phyloP scores from a whole-genome alignment of 140 eudicot genomes.

The Flaveria floridana region DNA sequence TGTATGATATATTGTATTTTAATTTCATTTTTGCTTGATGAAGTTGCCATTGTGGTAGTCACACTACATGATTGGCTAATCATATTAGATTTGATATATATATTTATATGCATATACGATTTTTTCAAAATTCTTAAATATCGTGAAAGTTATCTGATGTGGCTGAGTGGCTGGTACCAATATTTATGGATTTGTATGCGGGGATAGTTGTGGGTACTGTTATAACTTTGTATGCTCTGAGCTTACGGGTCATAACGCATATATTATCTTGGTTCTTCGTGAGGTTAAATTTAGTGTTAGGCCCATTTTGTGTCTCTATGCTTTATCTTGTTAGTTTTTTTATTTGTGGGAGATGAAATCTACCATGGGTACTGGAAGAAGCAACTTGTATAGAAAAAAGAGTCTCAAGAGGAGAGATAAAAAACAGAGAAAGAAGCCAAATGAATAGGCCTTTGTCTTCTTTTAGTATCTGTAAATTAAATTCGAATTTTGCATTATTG shows the following conservation, averaged over 20 bases:
- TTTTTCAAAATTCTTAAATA: neutral
- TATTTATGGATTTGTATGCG: neutral
- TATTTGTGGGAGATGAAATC: constrained; percentile 13
- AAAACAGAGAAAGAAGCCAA: neutral
- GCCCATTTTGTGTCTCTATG: neutral
- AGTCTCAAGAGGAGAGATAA: neutral
- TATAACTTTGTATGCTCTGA: neutral
- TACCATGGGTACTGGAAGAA: neutral
- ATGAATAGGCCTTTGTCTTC: neutral
- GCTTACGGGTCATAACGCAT: neutral
- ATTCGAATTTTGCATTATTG: neutral
- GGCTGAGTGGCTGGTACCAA: neutral
- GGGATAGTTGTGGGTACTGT: neutral
- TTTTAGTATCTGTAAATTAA: neutral
- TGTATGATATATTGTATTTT: neutral
- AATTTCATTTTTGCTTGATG: neutral
- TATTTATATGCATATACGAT: neutral
- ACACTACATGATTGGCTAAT: constrained; percentile 12
- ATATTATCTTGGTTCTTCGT: neutral
- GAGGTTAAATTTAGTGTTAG: neutral
- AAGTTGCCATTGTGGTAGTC: constrained; percentile 8
- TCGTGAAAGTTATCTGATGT: neutral
- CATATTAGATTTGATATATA: no score
- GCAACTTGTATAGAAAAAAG: neutral
- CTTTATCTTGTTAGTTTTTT: neutral